Evolutionary conservation across 2,329 filamentous ascomycete species (phyloP), one percentile per base, ranked within the genome.

Genomic region (Aureobasidium sp.): DNA sequence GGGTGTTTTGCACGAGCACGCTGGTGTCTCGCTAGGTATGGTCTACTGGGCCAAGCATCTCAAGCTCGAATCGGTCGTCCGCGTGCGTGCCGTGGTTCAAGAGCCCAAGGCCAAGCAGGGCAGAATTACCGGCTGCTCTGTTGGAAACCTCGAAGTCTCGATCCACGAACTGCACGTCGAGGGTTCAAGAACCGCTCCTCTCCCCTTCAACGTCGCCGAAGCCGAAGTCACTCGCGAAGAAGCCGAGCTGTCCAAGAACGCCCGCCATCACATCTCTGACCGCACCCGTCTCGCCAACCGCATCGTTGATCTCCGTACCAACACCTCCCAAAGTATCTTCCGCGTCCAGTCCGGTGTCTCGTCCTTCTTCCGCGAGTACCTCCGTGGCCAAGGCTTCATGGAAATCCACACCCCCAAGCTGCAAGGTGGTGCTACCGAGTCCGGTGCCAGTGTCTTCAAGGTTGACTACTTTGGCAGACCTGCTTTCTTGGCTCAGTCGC

Each of bases 401-500:
- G 92, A 97, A 75, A 96, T 97, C 64, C 91, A 96, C 72, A 96
- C 91, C 0, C 92, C 92, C 2, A 97, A 96, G 76, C 79, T 97
- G 47, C 91, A 96, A 78, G 90, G 90, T 1, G 87, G 89, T 14
- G 92, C 92, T 1, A 96, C 92, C 0, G 92, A 97, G 74, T 96
- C 90, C 51, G 92, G 92, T 51, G 87, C 92, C 15, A 91, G 90
- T 66, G 92, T 97, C 5, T 97, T 97, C 80, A 87, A 90, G 72
- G 85, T 96, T 53, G 89, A 94, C 70, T 97, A 97, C 77, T 97
- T 97, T 76, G 89, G 87, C 34, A 86, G 92, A 58, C 84, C 84
- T 22, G 92, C 91, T 3, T 97, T 94, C 78, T 78, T 97, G 15
- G 92, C 92, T 0, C 92, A 97, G 76, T 95, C 90, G 65, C 92